phyloP scores from a whole-genome alignment of 495 filamentous ascomycete species.

The Staphylotrichum longicolle region DNA sequence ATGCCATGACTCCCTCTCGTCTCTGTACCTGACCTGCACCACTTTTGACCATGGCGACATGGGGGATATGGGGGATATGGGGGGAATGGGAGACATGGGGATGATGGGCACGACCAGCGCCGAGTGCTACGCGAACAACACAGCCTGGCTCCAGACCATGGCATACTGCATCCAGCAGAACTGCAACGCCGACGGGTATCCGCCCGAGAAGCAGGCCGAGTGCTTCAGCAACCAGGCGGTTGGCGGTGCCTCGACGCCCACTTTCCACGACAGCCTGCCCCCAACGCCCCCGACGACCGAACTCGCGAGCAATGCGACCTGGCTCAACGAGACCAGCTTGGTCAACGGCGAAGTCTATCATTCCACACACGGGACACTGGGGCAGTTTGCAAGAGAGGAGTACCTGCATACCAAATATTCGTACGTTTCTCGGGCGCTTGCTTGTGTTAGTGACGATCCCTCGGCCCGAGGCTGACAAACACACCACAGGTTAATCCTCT shows the following conservation, averaged over 20 bases:
- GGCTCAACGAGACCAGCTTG: background rate
- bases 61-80: background rate
- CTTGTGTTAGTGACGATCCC: background rate
- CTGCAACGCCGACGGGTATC: background rate
- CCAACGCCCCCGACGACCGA: background rate
- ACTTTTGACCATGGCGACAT: background rate
- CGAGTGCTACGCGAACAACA: background rate
- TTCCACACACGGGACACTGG: background rate
- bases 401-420: background rate
- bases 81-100: background rate
- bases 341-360: background rate
- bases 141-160: background rate
- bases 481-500: background rate
- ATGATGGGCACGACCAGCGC: background rate
- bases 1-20: background rate
- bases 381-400: background rate
- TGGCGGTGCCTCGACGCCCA: background rate
- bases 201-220: background rate
- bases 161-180: constrained; percentile 1
- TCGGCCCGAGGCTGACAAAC: background rate
- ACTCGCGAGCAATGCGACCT: background rate
- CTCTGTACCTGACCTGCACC: background rate
- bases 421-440: background rate
- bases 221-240: constrained; percentile 1
- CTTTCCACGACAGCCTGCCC: background rate